Evolutionary conservation across 2,329 filamentous ascomycete species (phyloP), one percentile per base, ranked within the genome.

Genomic region (Metarhizium album): DNA sequence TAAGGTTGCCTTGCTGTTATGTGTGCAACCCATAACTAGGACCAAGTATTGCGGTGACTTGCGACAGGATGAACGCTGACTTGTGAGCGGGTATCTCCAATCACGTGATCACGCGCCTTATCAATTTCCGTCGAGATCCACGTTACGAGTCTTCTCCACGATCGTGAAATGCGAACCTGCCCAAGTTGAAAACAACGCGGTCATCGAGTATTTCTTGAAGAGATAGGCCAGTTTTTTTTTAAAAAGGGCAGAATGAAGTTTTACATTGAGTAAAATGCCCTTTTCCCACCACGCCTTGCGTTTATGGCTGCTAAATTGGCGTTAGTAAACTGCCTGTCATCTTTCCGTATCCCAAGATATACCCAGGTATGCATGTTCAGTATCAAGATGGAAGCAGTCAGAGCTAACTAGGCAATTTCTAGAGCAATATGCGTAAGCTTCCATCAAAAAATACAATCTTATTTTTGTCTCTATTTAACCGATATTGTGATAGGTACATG

Each of bases 331-430:
- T 80, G 22, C 75, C 75, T 45, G 70, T 80, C 48, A 70, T 80
- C 57, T 80, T 80, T 57, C 77, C 77, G 20, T 80, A 80, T 50
- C 77, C 77, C 33, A 71, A 73, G 60, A 80, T 80, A 60, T 80
- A 80, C 58, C 76, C 76, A 67, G 74, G 74, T 74, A 62, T 56
- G 68, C 60, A 11, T 42, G 20, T 11, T 16, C 20, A 16, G 16
- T 13, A 13, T 40, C 13, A 38, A 22, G 5, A 16, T 40, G 37
- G 2, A 22, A 16, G 9, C 9, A 24, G 24, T n/a, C 18, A 1
- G 13, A 23, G 18, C 31, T 18, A 22, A 24, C 40, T 14, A 24
- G 3, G 20, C 8, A 35, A 40, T 18, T 31, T 48, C 40, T 37
- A 75, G 75, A 78, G 59, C 75, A 78, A 75, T 78, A 78, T 75